These are phyloP conservation scores for Tolypocladium cylindrosporum DNA, from an alignment of 2,329 filamentous ascomycete species.

Conservation along the genomic window DNA sequence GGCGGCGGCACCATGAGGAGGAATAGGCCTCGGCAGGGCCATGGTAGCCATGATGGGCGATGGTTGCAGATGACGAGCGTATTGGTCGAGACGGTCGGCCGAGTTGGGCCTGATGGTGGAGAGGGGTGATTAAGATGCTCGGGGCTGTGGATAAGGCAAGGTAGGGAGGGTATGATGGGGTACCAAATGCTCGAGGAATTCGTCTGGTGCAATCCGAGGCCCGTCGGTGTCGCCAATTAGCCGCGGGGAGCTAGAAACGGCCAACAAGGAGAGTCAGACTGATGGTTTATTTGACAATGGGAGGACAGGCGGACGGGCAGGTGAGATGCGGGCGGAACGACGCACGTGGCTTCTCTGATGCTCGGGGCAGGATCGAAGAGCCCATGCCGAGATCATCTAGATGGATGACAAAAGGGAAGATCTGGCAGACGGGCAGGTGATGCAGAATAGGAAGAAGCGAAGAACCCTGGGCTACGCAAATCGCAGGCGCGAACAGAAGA, in stretches of 20 bases:
- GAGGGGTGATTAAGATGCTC: background rate
- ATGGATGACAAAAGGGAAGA: background rate
- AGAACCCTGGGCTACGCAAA: background rate
- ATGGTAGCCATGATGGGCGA: constrained; percentile 40
- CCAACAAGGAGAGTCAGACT: background rate
- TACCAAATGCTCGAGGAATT: background rate
- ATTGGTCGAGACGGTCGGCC: background rate
- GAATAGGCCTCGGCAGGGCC: constrained; percentile 38
- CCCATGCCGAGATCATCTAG: background rate
- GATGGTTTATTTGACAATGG: background rate
- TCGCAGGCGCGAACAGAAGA: background rate
- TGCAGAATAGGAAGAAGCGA: background rate
- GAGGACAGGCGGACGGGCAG: background rate
- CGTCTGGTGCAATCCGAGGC: background rate
- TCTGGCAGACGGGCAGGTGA: background rate
- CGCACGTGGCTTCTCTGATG: background rate
- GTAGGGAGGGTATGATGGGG: background rate
- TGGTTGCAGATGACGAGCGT: background rate
- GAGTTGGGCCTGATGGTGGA: background rate
- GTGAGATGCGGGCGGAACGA: background rate
- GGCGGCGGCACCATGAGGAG: constrained; percentile 33
- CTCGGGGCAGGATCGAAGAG: background rate
- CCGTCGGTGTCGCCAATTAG: background rate
- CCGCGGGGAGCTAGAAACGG: background rate
- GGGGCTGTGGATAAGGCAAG: background rate